phyloP scores from a whole-genome alignment of 352 stramenopile species.

The Phytophthora megakarya region DNA sequence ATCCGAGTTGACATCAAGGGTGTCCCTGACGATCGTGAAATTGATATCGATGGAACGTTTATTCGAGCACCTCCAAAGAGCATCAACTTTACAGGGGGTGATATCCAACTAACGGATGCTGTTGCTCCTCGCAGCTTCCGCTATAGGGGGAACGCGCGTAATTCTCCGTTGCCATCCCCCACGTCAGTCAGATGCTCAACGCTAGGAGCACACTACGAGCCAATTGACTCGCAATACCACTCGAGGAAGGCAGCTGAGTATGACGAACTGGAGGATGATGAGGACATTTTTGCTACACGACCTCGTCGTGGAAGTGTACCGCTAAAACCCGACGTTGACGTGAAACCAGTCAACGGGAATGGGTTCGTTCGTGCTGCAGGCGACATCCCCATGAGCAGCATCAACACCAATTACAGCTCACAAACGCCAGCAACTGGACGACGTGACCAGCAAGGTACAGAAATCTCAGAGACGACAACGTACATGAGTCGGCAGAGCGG shows the following conservation, averaged over 20 bases:
- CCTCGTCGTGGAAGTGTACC: conserved; percentile 52
- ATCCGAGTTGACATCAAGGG: conserved; percentile 61
- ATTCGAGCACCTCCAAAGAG: conserved; percentile 59
- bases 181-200: conserved; percentile 55
- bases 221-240: conserved; percentile 70
- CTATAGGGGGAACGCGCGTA: conserved; percentile 54
- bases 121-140: conserved; percentile 67
- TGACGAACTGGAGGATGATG: conserved; percentile 48
- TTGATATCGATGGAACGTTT: conserved; percentile 39
- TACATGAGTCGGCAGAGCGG: conserved; percentile 40
- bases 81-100: conserved; percentile 69
- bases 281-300: conserved; percentile 30
- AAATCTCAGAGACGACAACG: conserved; percentile 36
- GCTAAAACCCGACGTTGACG: conserved; percentile 24
- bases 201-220: conserved; percentile 69
- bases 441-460: conserved; percentile 13
- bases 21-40: conserved; percentile 52
- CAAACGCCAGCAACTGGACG: conserved; percentile 21
- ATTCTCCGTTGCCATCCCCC: conserved; percentile 47
- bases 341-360: conserved; percentile 22
- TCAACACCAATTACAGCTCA: conserved; percentile 33
- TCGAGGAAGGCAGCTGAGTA: conserved; percentile 77
- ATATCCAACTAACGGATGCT: conserved; percentile 55
- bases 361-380: conserved; percentile 6
- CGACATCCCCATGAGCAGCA: conserved; percentile 41